Evolutionary conservation across 257 asterid genomes (phyloP).

Genomic region (Prunella vulgaris): DNA sequence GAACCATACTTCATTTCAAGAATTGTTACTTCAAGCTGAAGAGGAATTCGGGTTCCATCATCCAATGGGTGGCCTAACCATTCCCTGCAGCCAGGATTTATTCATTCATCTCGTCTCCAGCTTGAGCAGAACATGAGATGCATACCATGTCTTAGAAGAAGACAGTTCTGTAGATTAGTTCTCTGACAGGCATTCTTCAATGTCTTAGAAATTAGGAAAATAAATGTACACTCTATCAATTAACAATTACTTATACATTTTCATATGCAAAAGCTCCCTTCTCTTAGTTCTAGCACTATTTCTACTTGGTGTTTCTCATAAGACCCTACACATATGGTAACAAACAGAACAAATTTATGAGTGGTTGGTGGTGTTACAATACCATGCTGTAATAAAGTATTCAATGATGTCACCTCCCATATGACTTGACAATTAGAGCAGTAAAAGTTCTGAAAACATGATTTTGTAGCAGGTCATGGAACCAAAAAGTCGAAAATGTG

Average conservation of each 20-base stretch:
- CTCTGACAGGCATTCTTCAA: not conserved
- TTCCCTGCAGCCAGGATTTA: conserved; percentile 29
- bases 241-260: not conserved
- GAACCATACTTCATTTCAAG: too few species aligned
- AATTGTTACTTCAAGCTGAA: too few species aligned
- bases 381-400: too few species aligned
- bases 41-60: not conserved
- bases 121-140: not conserved
- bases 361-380: too few species aligned
- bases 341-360: too few species aligned
- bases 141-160: not conserved
- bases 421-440: too few species aligned
- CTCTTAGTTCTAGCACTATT: not conserved
- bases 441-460: too few species aligned
- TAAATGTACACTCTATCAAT: not conserved
- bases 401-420: too few species aligned
- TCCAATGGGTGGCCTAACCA: conserved; percentile 31
- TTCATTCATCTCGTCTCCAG: conserved; percentile 1
- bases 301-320: not conserved
- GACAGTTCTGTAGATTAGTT: not conserved
- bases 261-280: not conserved
- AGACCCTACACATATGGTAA: too few species aligned
- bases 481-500: too few species aligned
- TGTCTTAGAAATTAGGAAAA: not conserved
- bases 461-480: too few species aligned